A percentile compares a stretch with the other conserved stretches of the same genome.
phyloP scores from a whole-genome alignment of 208 protist species.

The Crithidia mellificae region DNA sequence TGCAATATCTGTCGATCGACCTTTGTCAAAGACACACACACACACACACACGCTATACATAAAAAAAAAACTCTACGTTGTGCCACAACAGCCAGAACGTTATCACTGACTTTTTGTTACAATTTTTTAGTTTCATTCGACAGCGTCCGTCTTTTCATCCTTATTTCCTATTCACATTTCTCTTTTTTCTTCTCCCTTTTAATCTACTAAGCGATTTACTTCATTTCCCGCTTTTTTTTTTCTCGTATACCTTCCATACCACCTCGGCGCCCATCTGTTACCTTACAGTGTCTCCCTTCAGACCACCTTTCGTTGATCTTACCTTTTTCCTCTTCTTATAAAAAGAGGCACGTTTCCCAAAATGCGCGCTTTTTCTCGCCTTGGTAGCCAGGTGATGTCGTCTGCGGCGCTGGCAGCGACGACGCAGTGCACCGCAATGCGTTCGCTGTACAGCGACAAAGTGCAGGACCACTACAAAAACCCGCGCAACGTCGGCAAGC shows the following conservation, averaged over 20 bases:
- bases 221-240: too few relatives aligned
- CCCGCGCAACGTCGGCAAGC: constrained; percentile 97
- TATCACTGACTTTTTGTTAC: too few relatives aligned
- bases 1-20: neutral
- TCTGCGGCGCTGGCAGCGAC: constrained; percentile 15
- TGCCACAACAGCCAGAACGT: too few relatives aligned
- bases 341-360: neutral
- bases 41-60: neutral
- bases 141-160: neutral
- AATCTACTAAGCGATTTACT: too few relatives aligned
- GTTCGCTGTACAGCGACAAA: constrained; percentile 93
- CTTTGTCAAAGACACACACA: too few relatives aligned
- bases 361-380: constrained; percentile 25
- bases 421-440: constrained; percentile 28
- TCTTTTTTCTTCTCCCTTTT: constrained; percentile 7
- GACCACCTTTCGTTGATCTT: neutral
- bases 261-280: too few relatives aligned
- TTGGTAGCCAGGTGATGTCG: constrained; percentile 10
- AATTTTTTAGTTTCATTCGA: too few relatives aligned
- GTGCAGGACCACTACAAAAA: constrained; percentile 99
- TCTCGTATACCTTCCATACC: too few relatives aligned
- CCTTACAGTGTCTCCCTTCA: too few relatives aligned
- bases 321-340: neutral
- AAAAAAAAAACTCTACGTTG: too few relatives aligned
- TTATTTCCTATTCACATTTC: constrained; percentile 13